Conservation (phyloP, 306 rosid genomes). For the Glycine soja region DNA sequence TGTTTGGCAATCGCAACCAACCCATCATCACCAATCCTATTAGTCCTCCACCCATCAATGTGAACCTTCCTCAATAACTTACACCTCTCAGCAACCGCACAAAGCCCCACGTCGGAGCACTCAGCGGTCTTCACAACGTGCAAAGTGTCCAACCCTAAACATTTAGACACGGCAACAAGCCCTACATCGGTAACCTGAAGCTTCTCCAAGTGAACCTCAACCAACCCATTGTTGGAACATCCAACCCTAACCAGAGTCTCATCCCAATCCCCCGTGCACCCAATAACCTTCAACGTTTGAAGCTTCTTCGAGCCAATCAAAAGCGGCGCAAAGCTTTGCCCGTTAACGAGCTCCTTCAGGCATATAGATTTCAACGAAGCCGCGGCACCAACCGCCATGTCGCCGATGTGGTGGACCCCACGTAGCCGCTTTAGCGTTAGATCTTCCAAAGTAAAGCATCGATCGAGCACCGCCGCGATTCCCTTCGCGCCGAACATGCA, state of each 20-base stretch:
- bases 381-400: constrained; percentile 52
- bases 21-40: constrained; percentile 79
- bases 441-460: constrained; percentile 68
- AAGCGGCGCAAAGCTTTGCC: constrained; percentile 72
- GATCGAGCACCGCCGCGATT: constrained; percentile 65
- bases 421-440: constrained; percentile 82
- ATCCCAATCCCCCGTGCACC: constrained; percentile 89
- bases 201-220: constrained; percentile 80
- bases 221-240: constrained; percentile 48
- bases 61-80: constrained; percentile 77
- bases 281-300: constrained; percentile 63
- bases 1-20: constrained; percentile 67
- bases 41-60: constrained; percentile 87
- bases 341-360: constrained; percentile 71
- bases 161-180: constrained; percentile 65
- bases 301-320: constrained; percentile 69
- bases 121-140: constrained; percentile 73
- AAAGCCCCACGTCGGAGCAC: constrained; percentile 72
- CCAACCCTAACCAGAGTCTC: constrained; percentile 59
- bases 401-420: constrained; percentile 51
- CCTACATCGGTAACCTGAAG: constrained; percentile 83
- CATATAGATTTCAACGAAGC: constrained; percentile 67
- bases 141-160: constrained; percentile 64
- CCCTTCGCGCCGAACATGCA: constrained; percentile 72
- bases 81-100: constrained; percentile 67